Evolutionary conservation across 2,329 filamentous ascomycete species (phyloP).

Genomic region (Fusarium subglutinans): DNA sequence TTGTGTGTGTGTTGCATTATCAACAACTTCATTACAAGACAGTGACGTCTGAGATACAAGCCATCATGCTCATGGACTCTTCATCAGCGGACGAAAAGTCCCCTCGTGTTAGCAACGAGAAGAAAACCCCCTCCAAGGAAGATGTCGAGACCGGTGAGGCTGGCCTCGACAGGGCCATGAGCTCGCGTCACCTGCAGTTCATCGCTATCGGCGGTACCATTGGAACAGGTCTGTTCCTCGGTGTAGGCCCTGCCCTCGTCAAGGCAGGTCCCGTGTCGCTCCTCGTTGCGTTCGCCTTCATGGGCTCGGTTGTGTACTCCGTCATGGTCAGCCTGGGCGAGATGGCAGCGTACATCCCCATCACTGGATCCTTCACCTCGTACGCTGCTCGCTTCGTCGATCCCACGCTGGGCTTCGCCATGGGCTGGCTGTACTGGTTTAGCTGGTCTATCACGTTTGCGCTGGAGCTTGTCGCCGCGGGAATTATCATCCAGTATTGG

Average conservation of each 20-base stretch:
- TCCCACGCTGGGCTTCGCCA: slow-evolving; percentile 76
- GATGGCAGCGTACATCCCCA: slow-evolving; percentile 81
- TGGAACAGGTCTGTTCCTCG: slow-evolving; percentile 78
- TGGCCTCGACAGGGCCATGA: slow-evolving; percentile 51
- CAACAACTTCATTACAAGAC: background rate
- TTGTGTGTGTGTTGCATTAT: background rate
- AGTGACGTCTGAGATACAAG: background rate
- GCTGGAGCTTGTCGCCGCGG: slow-evolving; percentile 76
- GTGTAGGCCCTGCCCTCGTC: slow-evolving; percentile 69
- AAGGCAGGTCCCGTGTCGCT: slow-evolving; percentile 72
- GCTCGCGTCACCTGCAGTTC: slow-evolving; percentile 58
- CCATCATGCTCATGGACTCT: slow-evolving; percentile 36
- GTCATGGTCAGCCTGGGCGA: slow-evolving; percentile 78
- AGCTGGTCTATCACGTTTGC: slow-evolving; percentile 78
- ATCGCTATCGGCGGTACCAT: slow-evolving; percentile 70
- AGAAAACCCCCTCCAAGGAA: slow-evolving; percentile 31
- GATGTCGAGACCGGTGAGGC: slow-evolving; percentile 52
- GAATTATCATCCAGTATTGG: slow-evolving; percentile 82
- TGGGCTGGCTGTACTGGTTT: slow-evolving; percentile 89
- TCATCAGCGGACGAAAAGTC: slow-evolving; percentile 44
- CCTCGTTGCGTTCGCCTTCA: slow-evolving; percentile 73
- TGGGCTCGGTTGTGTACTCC: slow-evolving; percentile 77
- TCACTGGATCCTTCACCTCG: slow-evolving; percentile 78
- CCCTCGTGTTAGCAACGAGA: slow-evolving; percentile 42
- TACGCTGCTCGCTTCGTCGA: slow-evolving; percentile 81